Evolutionary conservation across 2,329 filamentous ascomycete genomes (phyloP).

Genomic region (Exophiala sp.): DNA sequence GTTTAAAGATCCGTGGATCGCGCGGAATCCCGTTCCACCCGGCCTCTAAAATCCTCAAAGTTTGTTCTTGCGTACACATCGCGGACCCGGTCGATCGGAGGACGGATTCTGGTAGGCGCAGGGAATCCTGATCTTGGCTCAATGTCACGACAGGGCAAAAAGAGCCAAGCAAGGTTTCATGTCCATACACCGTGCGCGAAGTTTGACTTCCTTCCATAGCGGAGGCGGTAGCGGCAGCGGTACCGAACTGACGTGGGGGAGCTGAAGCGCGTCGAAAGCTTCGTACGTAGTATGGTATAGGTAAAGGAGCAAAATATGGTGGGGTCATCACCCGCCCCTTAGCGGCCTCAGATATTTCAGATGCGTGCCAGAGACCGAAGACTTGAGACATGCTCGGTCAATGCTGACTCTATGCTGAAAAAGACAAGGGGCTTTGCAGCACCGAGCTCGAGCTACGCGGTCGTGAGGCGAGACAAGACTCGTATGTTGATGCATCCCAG

Average conservation of each 20-base stretch:
- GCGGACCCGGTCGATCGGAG: no score
- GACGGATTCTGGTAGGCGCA: no score
- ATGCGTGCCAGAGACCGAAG: not conserved
- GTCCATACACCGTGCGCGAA: not conserved
- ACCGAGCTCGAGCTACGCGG: not conserved
- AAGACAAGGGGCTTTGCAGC: not conserved
- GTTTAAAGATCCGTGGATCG: not conserved
- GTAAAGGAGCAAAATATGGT: not conserved
- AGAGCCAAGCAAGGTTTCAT: not conserved
- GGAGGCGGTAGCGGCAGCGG: not conserved
- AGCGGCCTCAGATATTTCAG: not conserved
- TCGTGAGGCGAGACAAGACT: not conserved
- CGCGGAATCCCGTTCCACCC: slow-evolving; percentile 1
- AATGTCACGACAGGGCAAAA: no score
- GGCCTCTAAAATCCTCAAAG: not conserved
- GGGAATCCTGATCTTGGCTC: no score
- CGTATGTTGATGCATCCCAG: not conserved
- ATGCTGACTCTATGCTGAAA: not conserved
- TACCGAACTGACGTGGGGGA: not conserved
- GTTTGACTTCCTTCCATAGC: no score
- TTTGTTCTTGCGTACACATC: not conserved
- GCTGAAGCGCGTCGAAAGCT: not conserved
- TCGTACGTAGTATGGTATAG: no score
- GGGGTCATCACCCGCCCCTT: not conserved
- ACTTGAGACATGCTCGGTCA: not conserved